Base-by-base conservation (phyloP, 2,329 filamentous ascomycete species). In the Colletotrichum tofieldiae region DNA sequence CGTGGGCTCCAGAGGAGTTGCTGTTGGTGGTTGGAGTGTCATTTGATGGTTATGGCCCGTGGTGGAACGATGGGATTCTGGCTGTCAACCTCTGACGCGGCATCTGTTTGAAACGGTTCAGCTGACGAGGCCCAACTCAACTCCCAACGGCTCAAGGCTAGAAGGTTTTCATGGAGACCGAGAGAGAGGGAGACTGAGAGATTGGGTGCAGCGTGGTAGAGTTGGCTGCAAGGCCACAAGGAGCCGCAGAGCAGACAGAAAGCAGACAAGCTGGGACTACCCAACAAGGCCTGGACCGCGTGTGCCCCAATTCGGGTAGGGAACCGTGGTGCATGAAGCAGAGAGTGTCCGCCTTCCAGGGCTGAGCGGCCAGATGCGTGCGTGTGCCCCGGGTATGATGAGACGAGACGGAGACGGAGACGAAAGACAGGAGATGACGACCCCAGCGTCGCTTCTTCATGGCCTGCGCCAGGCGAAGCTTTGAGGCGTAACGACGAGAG, bases 221-320 rank as follows among this genome's bases (percentile, higher is more conserved):
- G 37, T 39, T 43, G 32, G 65, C 26, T 47, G 56, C 68, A 43
- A 11, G 12, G 49, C 18, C n/a, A 49, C 39, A 55, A 29, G 37
- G 68, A 62, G 68, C 51, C 51, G 51, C 68, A 67, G 68, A 71
- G 51, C 68, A 67, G 68, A 71, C 56, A 67, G 65, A 62, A 45
- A 43, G 55, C 23, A 69, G 70, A 60, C 66, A 65, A 70, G 70
- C 54, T 39, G 54, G 65, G 68, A 67, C 67, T 54, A 39, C 68
- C 64, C 56, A 62, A 67, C 56, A 32, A 62, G 23, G 41, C 39
- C 61, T 55, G 61, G 41, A 51, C 41, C 43, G 41, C 64, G n/a
- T 35, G 59, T 56, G 16, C n/a, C 18, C 32, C 32, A 26, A 59
- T 69, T n/a, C 52, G 43, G 65, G 23, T 65, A 61, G 39, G 54